Conservation (phyloP, 1,284 basidiomycete species). For the Leccinum pachyderme region DNA sequence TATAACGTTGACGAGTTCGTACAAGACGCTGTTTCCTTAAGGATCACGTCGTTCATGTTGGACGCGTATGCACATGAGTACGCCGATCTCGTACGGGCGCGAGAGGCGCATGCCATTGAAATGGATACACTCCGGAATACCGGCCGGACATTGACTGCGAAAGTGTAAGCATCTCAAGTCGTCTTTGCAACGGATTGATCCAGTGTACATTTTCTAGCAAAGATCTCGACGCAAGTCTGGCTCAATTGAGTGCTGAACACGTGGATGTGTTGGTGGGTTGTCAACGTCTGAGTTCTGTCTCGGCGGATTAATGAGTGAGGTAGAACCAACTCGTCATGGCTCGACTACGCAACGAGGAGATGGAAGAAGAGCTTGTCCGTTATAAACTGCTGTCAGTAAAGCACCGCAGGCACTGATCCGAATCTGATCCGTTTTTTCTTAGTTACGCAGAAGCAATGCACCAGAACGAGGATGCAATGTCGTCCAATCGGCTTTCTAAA, state of each 20-base stretch:
- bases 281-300: neutral
- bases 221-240: constrained; percentile 71
- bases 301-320: constrained; percentile 11
- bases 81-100: constrained; percentile 63
- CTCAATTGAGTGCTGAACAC: constrained; percentile 79
- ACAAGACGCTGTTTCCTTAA: constrained; percentile 76
- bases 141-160: constrained; percentile 74
- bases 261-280: constrained; percentile 65
- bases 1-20: constrained; percentile 84
- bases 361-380: constrained; percentile 86
- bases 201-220: constrained; percentile 49
- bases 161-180: constrained; percentile 59
- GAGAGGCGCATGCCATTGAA: constrained; percentile 78
- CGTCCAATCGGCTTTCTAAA: constrained; percentile 64
- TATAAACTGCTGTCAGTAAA: constrained; percentile 82
- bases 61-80: constrained; percentile 89
- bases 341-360: constrained; percentile 83
- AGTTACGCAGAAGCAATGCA: constrained; percentile 92
- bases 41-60: constrained; percentile 89
- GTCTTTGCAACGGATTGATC: neutral
- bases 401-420: neutral
- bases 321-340: constrained; percentile 89
- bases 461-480: constrained; percentile 75
- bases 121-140: constrained; percentile 77
- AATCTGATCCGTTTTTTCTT: neutral